These are phyloP conservation scores for Spiraea crenata DNA, from an alignment of 331 rosid genomes.

Conservation along the genomic window DNA sequence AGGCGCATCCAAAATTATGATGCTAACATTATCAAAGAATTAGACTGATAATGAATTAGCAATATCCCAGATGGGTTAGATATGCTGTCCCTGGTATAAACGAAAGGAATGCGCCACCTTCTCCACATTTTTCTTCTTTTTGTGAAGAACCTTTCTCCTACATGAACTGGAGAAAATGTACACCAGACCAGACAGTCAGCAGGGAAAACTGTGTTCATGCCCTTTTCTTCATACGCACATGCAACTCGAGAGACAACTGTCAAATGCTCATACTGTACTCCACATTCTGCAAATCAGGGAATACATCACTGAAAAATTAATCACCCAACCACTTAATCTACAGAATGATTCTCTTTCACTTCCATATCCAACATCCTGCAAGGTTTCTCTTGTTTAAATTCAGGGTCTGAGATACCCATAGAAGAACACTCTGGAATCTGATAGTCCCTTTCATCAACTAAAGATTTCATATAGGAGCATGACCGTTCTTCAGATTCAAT, in stretches of 20 bases:
- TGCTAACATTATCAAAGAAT: not conserved
- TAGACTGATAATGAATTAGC: not conserved
- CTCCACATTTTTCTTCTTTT: not conserved
- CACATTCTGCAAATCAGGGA: not conserved
- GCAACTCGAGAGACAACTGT: not conserved
- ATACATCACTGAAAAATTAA: not conserved
- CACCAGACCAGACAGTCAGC: not conserved
- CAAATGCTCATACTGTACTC: not conserved
- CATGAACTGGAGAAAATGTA: not conserved
- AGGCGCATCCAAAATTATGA: too few species aligned
- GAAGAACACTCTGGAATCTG: conserved; percentile 62
- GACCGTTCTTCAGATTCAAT: conserved; percentile 68
- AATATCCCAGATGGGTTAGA: not conserved
- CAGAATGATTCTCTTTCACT: conserved; percentile 47
- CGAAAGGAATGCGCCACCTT: not conserved
- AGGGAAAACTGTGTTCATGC: not conserved
- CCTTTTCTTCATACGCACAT: not conserved
- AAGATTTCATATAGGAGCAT: conserved; percentile 62
- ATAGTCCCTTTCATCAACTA: conserved; percentile 72
- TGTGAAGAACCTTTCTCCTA: too few species aligned
- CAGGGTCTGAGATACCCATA: conserved; percentile 40
- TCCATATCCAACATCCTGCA: conserved; percentile 52
- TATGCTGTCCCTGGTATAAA: not conserved
- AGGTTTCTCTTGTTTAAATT: conserved; percentile 49
- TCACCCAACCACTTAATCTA: conserved; percentile 31